These are phyloP conservation scores for Rhodomyrtus tomentosa DNA, from an alignment of 345 rosid species.

Conservation along the genomic window DNA sequence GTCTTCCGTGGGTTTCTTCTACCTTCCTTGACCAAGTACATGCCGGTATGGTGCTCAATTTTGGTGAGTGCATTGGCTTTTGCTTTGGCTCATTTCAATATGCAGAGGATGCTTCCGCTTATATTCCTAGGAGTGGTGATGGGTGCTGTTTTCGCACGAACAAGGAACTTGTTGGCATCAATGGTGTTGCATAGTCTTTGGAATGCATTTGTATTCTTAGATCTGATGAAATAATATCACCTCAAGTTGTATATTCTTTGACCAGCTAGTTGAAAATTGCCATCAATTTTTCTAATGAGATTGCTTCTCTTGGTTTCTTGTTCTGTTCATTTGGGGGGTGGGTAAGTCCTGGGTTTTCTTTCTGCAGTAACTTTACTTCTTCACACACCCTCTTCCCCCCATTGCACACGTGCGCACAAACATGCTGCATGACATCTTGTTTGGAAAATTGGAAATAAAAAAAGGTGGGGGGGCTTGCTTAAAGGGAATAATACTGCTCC, in stretches of 20 bases:
- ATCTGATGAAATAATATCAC: constrained; percentile 28
- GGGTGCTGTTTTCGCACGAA: constrained; percentile 33
- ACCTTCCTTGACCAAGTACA: constrained; percentile 39
- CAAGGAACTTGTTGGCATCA: constrained; percentile 32
- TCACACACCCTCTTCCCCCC: neutral
- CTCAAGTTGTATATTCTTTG: constrained; percentile 4
- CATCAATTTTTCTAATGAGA: neutral
- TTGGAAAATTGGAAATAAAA: neutral
- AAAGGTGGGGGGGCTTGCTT: neutral
- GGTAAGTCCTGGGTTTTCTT: neutral
- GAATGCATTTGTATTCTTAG: constrained; percentile 45
- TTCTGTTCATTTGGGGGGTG: neutral
- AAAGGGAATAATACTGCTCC: neutral
- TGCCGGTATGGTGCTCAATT: constrained; percentile 41
- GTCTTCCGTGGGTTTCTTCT: constrained; percentile 43
- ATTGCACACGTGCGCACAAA: neutral
- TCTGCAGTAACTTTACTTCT: neutral
- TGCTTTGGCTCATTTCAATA: constrained; percentile 38
- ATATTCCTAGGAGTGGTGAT: constrained; percentile 35
- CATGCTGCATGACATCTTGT: neutral
- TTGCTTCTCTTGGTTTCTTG: neutral
- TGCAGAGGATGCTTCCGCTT: constrained; percentile 45
- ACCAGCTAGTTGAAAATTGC: neutral
- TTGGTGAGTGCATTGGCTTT: constrained; percentile 36
- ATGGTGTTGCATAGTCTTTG: constrained; percentile 42